Evolutionary conservation across 140 eudicot genomes (phyloP).

Genomic region (Cichorium intybus): DNA sequence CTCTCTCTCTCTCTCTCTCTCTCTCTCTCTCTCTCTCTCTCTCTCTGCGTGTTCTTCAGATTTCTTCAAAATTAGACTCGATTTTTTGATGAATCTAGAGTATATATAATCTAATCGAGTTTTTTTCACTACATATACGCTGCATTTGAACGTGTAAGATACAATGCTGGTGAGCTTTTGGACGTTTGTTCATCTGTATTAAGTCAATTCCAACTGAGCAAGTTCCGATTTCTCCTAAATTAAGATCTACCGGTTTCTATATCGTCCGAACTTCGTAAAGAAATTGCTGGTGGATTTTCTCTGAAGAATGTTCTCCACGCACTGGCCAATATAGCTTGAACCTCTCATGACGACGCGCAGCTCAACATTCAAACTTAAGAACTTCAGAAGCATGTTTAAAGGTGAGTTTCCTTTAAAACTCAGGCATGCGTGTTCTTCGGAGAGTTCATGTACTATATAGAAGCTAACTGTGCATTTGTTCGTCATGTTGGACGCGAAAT

Average conservation of each 20-base stretch:
- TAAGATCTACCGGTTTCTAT: neutral
- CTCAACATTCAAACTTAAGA: constrained; percentile 5
- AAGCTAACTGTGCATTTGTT: neutral
- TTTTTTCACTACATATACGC: neutral
- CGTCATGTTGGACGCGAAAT: neutral
- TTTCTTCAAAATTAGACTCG: constrained; percentile 9
- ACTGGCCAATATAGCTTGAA: neutral
- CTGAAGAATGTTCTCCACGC: neutral
- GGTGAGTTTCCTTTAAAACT: constrained; percentile 5
- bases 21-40: neutral
- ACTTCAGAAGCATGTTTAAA: neutral
- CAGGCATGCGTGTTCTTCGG: neutral
- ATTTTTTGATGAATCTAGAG: neutral
- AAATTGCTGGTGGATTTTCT: neutral
- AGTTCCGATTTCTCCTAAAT: constrained; percentile 6
- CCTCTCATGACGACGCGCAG: constrained; percentile 2
- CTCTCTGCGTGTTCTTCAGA: constrained; percentile 7
- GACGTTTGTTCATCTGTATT: constrained; percentile 2
- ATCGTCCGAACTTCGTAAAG: constrained; percentile 3
- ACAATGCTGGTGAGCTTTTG: neutral
- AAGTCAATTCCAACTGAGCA: neutral
- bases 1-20: neutral
- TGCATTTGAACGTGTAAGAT: neutral
- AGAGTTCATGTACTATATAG: neutral
- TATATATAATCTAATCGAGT: neutral